Evolutionary conservation across 768 basidiomycete species (phyloP).

Genomic region (Megacollybia marginata): DNA sequence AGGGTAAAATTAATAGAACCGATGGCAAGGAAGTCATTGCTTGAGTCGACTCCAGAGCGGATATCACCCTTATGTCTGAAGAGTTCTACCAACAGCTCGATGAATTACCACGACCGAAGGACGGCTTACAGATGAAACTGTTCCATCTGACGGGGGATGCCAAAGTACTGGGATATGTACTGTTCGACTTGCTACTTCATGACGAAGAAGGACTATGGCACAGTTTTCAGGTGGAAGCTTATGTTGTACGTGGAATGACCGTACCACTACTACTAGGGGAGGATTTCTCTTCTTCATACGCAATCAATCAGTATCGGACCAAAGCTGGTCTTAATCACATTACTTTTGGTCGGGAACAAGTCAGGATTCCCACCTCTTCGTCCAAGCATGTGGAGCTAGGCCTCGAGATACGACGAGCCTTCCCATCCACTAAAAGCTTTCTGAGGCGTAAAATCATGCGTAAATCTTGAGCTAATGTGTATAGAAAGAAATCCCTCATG

Average conservation of each 20-base stretch:
- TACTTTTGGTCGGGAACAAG: background rate
- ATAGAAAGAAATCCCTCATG: background rate
- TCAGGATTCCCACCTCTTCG: slow-evolving; percentile 4
- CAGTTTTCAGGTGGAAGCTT: slow-evolving; percentile 13
- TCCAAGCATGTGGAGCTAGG: slow-evolving; percentile 1
- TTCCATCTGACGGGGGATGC: slow-evolving; percentile 8
- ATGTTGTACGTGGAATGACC: slow-evolving; percentile 17
- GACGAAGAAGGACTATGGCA: slow-evolving; percentile 3
- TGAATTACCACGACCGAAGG: background rate
- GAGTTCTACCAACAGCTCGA: slow-evolving; percentile 1
- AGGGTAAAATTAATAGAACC: background rate
- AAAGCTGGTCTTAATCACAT: slow-evolving; percentile 5
- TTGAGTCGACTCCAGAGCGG: background rate
- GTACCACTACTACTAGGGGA: slow-evolving; percentile 22
- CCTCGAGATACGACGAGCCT: slow-evolving; percentile 1
- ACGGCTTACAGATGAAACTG: slow-evolving; percentile 5
- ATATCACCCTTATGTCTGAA: slow-evolving; percentile 5
- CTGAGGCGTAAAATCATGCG: background rate
- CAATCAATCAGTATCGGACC: slow-evolving; percentile 8
- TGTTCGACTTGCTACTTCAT: slow-evolving; percentile 4
- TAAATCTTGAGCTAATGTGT: background rate
- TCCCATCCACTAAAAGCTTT: background rate
- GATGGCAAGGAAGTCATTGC: background rate
- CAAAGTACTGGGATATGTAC: slow-evolving; percentile 11
- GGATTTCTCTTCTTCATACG: slow-evolving; percentile 18